These are phyloP conservation scores for Crithidia expoeki DNA, from an alignment of 208 protist species.

Conservation along the genomic window DNA sequence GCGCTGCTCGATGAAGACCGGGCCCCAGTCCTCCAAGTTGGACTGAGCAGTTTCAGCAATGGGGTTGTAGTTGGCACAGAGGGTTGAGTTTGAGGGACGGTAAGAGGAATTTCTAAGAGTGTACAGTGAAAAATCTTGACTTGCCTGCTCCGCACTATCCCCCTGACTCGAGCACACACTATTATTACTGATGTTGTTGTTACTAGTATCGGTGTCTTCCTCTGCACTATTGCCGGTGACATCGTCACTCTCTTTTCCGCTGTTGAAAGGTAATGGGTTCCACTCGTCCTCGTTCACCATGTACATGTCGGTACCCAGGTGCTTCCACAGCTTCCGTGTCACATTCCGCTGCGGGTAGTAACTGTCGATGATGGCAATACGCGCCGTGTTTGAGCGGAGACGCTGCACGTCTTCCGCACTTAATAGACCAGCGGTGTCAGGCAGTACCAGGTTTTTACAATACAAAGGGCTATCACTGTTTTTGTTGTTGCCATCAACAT, in stretches of 20 bases:
- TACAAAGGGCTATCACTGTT: neutral
- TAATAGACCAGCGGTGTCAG: slow-evolving; percentile 10
- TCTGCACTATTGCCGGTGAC: neutral
- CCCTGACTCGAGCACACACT: too few species aligned
- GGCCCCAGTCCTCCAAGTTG: slow-evolving; percentile 20
- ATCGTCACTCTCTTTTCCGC: neutral
- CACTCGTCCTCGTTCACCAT: slow-evolving; percentile 13
- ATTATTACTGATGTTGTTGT: neutral
- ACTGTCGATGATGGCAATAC: slow-evolving; percentile 38
- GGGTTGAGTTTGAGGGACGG: neutral
- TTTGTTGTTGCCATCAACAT: neutral
- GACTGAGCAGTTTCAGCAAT: neutral
- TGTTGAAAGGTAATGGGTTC: neutral
- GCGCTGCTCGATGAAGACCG: slow-evolving; percentile 16
- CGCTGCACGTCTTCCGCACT: slow-evolving; percentile 8
- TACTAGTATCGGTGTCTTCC: neutral
- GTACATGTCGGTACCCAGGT: slow-evolving; percentile 15
- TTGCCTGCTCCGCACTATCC: too few species aligned
- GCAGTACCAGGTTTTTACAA: slow-evolving; percentile 15
- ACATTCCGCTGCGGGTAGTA: slow-evolving; percentile 38
- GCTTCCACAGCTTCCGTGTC: slow-evolving; percentile 7
- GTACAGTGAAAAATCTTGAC: neutral
- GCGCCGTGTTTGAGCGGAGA: slow-evolving; percentile 26
- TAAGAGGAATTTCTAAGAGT: neutral
- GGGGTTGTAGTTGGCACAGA: neutral